Percentiles rank a stretch among this genome's conserved stretches.
Conservation (phyloP, 768 basidiomycete genomes). For the Pholiota microspora region DNA sequence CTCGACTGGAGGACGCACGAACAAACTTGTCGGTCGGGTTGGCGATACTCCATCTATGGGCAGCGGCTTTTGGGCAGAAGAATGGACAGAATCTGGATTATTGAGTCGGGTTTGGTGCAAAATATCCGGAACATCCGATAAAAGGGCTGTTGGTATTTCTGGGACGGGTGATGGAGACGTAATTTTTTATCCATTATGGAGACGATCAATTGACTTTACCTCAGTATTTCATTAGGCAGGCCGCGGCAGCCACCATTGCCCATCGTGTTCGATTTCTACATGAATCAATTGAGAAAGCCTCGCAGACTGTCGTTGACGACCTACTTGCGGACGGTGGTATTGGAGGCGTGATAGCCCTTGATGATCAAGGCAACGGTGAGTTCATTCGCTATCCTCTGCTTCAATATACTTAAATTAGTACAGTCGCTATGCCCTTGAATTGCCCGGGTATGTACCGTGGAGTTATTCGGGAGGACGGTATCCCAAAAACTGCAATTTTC, state of each 20-base stretch:
- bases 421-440: conserved; percentile 75
- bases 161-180: conserved; percentile 88
- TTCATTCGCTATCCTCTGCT: neutral
- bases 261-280: conserved; percentile 59
- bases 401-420: neutral
- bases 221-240: conserved; percentile 76
- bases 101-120: conserved; percentile 34
- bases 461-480: conserved; percentile 64
- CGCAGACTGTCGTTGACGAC: conserved; percentile 54
- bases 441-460: conserved; percentile 84
- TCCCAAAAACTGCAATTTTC: conserved; percentile 76
- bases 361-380: conserved; percentile 66
- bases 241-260: conserved; percentile 65
- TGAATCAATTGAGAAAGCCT: conserved; percentile 57
- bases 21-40: conserved; percentile 81
- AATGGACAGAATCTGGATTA: conserved; percentile 48
- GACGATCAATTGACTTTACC: no score
- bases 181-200: conserved; percentile 25
- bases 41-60: conserved; percentile 83
- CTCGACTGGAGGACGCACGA: conserved; percentile 80
- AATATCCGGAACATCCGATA: conserved; percentile 9
- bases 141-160: conserved; percentile 66
- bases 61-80: conserved; percentile 81
- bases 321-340: conserved; percentile 56
- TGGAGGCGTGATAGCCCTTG: conserved; percentile 77